A percentile compares a stretch with the other conserved stretches of the same genome.
Conservation (phyloP, 2,329 filamentous ascomycete genomes). For the Fusarium sp. region DNA sequence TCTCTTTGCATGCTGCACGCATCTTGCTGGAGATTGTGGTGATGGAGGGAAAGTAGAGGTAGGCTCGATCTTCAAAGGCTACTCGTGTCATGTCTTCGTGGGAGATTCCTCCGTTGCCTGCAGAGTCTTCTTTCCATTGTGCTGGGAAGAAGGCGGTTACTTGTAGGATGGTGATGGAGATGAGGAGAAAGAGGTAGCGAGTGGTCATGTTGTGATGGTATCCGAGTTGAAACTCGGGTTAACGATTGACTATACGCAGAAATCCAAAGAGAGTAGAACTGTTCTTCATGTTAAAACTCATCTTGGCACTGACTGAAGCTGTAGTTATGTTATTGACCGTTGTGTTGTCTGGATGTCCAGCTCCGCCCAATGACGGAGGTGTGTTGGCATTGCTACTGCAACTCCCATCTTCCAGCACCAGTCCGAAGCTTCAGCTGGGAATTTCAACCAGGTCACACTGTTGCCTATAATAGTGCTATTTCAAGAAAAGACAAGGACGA, state of each 20-base stretch:
- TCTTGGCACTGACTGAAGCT: background rate
- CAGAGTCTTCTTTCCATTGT: conserved; percentile 2
- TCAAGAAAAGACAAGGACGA: background rate
- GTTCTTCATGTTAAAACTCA: background rate
- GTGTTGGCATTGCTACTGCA: background rate
- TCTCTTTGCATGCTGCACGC: background rate
- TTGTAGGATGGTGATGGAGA: background rate
- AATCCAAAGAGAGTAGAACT: background rate
- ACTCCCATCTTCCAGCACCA: background rate
- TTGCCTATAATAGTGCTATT: background rate
- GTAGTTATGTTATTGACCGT: background rate
- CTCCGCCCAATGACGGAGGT: background rate
- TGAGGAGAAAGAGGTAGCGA: background rate
- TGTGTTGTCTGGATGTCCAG: background rate
- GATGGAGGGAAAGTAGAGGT: background rate
- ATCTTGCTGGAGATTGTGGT: conserved; percentile 1
- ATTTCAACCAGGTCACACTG: background rate
- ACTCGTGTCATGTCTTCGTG: background rate
- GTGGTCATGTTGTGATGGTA: background rate
- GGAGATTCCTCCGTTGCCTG: background rate
- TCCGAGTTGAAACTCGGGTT: background rate
- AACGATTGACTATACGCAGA: background rate
- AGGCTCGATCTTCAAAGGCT: background rate
- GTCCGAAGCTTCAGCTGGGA: background rate
- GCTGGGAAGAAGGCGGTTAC: background rate